A percentile compares a stretch with the other conserved stretches of the same genome.
Evolutionary conservation across 805 yeast species (phyloP).

Genomic region (Sungouiella blattae): DNA sequence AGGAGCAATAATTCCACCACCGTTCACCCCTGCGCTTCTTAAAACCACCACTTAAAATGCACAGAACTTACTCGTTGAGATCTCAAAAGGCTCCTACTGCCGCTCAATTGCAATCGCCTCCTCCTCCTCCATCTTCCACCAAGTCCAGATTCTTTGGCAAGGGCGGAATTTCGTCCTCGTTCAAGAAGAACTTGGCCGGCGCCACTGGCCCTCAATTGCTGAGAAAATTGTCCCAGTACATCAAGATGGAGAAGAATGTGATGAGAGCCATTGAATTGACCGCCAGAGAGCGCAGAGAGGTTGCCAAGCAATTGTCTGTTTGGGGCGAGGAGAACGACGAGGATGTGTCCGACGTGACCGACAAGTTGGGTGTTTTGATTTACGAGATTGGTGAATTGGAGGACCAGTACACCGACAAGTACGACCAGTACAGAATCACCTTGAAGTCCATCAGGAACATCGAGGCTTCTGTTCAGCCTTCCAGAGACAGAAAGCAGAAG

Average conservation of each 20-base stretch:
- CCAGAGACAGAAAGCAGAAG: constrained; percentile 96
- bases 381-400: constrained; percentile 97
- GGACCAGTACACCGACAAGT: constrained; percentile 96
- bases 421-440: constrained; percentile 96
- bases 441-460: constrained; percentile 92
- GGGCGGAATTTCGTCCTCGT: constrained; percentile 61
- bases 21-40: neutral
- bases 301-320: constrained; percentile 91
- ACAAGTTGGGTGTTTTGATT: constrained; percentile 91
- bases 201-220: constrained; percentile 93
- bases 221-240: constrained; percentile 83
- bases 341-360: constrained; percentile 95
- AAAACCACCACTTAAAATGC: too few relatives aligned
- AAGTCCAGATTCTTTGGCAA: constrained; percentile 72
- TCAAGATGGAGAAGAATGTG: constrained; percentile 94
- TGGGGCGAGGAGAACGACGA: constrained; percentile 99
- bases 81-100: constrained; percentile 79
- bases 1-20: constrained; percentile 1
- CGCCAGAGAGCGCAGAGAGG: constrained; percentile 90
- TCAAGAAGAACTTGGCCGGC: constrained; percentile 86
- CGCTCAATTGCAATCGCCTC: constrained; percentile 73
- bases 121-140: constrained; percentile 77
- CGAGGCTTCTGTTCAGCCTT: constrained; percentile 97
- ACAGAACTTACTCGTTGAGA: constrained; percentile 82
- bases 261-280: constrained; percentile 92